Base-by-base conservation (phyloP, 2,329 filamentous ascomycete species). In the Bertia moriformis region DNA sequence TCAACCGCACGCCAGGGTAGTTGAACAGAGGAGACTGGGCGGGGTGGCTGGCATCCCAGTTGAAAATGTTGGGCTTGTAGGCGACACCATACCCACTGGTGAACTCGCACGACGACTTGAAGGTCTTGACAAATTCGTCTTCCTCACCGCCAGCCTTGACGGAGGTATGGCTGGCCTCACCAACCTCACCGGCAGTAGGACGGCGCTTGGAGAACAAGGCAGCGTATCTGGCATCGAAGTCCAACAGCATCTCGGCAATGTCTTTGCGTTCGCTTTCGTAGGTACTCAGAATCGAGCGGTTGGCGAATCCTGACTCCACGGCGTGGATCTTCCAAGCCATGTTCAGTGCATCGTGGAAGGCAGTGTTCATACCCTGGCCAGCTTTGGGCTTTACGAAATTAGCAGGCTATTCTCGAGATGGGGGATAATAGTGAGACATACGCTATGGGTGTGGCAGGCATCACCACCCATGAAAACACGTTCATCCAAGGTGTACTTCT, bases 261-360 rank as follows among this genome's bases (percentile, higher is more conserved):
- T 81, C 69, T 54, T 84, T 88, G 41, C 88, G 79, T 60, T 95
- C 88, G 2, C 71, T 68, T 60, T 95, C 85, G 56, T 95, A 96
- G 0, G 88, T 91, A 44, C 78, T 73, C 38, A 96, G 70, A 14
- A 91, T 67, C 3, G 73, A 72, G 43, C 83, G 79, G 19, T 77
- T 62, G 1, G 86, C 84, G 47, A 93, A 84, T 12, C 86, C 86
- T 18, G 71, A 69, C 54, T 94, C 87, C 7, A 95, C 89, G 24
- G 83, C 78, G 54, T 94, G 88, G 39, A 95, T 83, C 64, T 96
- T 96, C 88, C 88, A 96, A 4, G 88, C 88, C 30, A 96, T 67
- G 57, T 95, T 96, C 43, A 86, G 73, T 1, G 86, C 86, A 48
- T 89, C 82, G 39, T 83, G 64, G 59, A 86, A 85, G 3, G 79